Evolutionary conservation across 2,329 filamentous ascomycete species (phyloP).

Genomic region (Ophiostoma perfectum): DNA sequence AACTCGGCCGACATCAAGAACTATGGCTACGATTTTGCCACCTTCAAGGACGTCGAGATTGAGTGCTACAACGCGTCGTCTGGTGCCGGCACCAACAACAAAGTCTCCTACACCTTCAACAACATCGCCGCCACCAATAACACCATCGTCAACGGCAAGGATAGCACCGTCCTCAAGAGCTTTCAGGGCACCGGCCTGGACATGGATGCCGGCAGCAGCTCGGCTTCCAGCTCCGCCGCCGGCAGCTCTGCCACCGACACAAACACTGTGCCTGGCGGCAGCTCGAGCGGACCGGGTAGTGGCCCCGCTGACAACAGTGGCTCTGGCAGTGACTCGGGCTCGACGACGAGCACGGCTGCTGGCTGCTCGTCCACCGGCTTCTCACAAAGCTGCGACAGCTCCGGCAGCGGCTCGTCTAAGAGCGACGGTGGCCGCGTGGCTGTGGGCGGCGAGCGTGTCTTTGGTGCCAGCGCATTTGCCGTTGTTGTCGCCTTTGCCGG

Average conservation of each 20-base stretch:
- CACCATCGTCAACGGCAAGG: conserved; percentile 69
- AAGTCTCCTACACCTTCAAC: conserved; percentile 71
- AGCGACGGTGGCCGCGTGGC: conserved; percentile 29
- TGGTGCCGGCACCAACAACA: conserved; percentile 61
- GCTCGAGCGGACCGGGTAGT: conserved; percentile 29
- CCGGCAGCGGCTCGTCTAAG: conserved; percentile 31
- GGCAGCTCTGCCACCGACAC: conserved; percentile 22
- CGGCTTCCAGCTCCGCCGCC: conserved; percentile 19
- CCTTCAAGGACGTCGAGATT: conserved; percentile 70
- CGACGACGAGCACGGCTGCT: conserved; percentile 31
- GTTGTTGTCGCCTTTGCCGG: conserved; percentile 25
- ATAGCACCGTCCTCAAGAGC: conserved; percentile 69
- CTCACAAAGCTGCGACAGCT: conserved; percentile 37
- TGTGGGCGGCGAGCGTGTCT: conserved; percentile 28
- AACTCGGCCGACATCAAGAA: conserved; percentile 68
- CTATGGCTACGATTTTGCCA: conserved; percentile 83
- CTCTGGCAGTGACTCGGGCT: conserved; percentile 22
- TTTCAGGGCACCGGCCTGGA: conserved; percentile 76
- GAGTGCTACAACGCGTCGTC: conserved; percentile 69
- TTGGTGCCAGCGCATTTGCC: conserved; percentile 37
- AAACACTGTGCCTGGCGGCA: conserved; percentile 32
- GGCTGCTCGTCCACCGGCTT: conserved; percentile 39
- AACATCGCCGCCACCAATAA: conserved; percentile 62
- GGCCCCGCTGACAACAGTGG: conserved; percentile 22
- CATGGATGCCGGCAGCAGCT: conserved; percentile 47